Conservation (phyloP, 306 rosid species). For the barrel medic (Medicago truncatula) region MtrunA17r5.0-ANR NC_053042.1:54965501-54966000, state of each 20-base stretch:
- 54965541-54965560: no score
- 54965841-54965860: constrained; percentile 76
- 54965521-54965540: no score
- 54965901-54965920: not conserved
- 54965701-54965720: not conserved
- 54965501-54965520: not conserved
- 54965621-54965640: not conserved
- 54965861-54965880: constrained; percentile 61
- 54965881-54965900: not conserved
- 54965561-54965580: no score
- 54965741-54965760: not conserved
- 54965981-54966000: not conserved
- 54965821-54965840: constrained; percentile 75
- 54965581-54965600: not conserved
- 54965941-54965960: not conserved
- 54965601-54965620: not conserved
- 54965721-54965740: not conserved
- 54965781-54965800: constrained; percentile 62
- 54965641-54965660: not conserved
- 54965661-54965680: not conserved
- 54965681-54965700: not conserved
- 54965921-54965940: not conserved
- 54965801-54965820: constrained; percentile 73
- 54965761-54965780: constrained; percentile 15
- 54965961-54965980: not conserved